Base-by-base conservation (phyloP, 768 basidiomycete genomes). In the Leucocoprinus leucothites region DNA sequence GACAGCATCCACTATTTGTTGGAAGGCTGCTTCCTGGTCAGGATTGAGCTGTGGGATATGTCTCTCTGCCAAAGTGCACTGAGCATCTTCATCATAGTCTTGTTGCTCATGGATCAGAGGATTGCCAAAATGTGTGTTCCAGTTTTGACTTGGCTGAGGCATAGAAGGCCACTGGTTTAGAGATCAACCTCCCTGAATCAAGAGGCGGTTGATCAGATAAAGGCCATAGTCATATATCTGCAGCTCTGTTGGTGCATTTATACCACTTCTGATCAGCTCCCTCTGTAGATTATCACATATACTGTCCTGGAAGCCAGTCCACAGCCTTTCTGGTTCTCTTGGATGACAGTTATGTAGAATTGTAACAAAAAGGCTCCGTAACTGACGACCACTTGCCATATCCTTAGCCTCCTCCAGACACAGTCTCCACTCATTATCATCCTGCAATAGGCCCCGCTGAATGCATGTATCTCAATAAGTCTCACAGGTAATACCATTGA, bases 381-480 rank as follows among this genome's bases (percentile, higher is more conserved):
- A 11, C 31, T 31, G 31, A 5, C 11, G 31, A 11, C 31, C 31
- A 31, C 31, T 31, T 31, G 31, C 31, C 31, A 31, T 31, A 31
- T 31, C 6, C 11, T 31, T 31, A 31, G 31, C 31, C 72, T 67
- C 0, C 79, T 63, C 56, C 68, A 64, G 58, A 53, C 76, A 79
- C 2, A 61, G 57, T 0, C 61, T 9, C 76, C 76, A 82, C 58
- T 82, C 79, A 0, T 64, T 60, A 63, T 82, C 74, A 68, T 80
- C 73, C n/a, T 79, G 67, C 0, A 82, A 64, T 0, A 82, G 67
- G 0, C 76, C 77, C 2, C 56, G 51, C 16, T 73, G 72, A 18
- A 69, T 25, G 51, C 78, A 82, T 2, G 78, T 77, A 0, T 64
- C 72, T 44, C 70, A 61, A 48, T 71, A 81, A 1, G 73, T 70